These are phyloP conservation scores for Malassezia globosa DNA, from an alignment of 1,284 basidiomycete species.

Conservation along the genomic window DNA sequence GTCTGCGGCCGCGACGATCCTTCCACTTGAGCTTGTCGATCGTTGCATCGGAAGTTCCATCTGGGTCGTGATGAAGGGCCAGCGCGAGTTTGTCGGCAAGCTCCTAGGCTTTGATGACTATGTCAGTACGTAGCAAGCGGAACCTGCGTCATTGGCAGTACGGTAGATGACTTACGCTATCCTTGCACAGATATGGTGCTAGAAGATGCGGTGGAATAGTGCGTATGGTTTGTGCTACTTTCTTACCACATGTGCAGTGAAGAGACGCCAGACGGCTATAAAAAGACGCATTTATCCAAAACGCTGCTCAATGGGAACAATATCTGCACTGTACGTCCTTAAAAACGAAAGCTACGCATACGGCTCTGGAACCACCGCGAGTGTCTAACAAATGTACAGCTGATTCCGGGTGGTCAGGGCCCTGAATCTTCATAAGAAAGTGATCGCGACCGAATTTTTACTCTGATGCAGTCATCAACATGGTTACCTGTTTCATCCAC, in stretches of 20 bases:
- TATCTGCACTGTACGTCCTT: conserved; percentile 72
- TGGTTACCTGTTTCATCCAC: too few species aligned
- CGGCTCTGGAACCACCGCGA: too few species aligned
- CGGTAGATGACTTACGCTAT: too few species aligned
- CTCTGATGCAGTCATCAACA: too few species aligned
- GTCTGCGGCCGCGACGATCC: conserved; percentile 26
- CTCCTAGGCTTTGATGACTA: conserved; percentile 96
- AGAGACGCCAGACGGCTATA: conserved; percentile 39
- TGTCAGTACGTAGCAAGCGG: conserved; percentile 68
- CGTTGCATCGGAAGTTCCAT: conserved; percentile 47
- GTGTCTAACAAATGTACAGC: too few species aligned
- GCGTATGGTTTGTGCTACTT: conserved; percentile 28
- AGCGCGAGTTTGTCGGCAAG: conserved; percentile 60
- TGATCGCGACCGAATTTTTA: too few species aligned
- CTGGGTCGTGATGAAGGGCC: conserved; percentile 48
- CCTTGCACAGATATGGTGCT: conserved; percentile 99
- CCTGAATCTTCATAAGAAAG: conserved; percentile 16
- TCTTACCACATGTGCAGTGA: conserved; percentile 6
- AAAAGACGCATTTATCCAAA: conserved; percentile 71
- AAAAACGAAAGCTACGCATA: too few species aligned
- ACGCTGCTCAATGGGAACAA: conserved; percentile 94
- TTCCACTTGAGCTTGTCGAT: conserved; percentile 46
- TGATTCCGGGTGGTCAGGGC: conserved; percentile 20
- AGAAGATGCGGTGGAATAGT: conserved; percentile 96
- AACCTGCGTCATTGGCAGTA: too few species aligned